phyloP scores from a whole-genome alignment of 148 eudicot genomes.

The Rhododendron simsii region DNA sequence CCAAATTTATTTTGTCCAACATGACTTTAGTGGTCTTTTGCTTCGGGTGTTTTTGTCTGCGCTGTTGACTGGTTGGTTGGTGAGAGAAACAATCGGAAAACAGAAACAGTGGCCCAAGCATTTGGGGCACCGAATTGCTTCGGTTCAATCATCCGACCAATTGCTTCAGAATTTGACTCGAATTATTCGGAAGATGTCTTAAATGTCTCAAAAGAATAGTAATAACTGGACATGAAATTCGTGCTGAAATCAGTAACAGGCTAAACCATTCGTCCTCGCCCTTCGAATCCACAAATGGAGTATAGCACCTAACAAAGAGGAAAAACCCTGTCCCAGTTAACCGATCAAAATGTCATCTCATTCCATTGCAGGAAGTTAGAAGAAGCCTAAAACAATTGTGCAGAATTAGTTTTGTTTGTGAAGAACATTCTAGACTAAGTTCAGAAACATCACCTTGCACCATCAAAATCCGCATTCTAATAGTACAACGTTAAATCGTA shows the following conservation, averaged over 20 bases:
- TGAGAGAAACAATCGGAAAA: too few relatives aligned
- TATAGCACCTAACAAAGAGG: neutral
- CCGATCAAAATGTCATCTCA: neutral
- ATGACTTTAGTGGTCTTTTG: too few relatives aligned
- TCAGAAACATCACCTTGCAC: neutral
- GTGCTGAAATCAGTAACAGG: neutral
- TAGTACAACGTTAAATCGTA: conserved; percentile 10
- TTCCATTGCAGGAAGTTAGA: neutral
- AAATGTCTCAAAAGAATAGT: too few relatives aligned
- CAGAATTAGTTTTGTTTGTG: neutral
- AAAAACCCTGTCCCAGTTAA: neutral
- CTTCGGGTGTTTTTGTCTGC: too few relatives aligned
- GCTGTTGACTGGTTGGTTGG: too few relatives aligned
- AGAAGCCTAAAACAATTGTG: neutral
- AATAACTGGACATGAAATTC: neutral
- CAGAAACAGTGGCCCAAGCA: neutral
- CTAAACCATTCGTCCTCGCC: neutral
- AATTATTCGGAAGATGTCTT: too few relatives aligned
- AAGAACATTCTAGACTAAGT: neutral
- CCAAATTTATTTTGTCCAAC: too few relatives aligned
- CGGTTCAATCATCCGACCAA: too few relatives aligned
- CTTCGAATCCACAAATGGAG: neutral
- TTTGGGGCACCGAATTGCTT: neutral
- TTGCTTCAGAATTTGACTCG: too few relatives aligned
- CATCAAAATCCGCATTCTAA: neutral